A percentile compares a stretch with the other conserved stretches of the same genome.
These are phyloP conservation scores for Apiospora phragmitis DNA, from an alignment of 2,329 filamentous ascomycete genomes.

Conservation along the genomic window DNA sequence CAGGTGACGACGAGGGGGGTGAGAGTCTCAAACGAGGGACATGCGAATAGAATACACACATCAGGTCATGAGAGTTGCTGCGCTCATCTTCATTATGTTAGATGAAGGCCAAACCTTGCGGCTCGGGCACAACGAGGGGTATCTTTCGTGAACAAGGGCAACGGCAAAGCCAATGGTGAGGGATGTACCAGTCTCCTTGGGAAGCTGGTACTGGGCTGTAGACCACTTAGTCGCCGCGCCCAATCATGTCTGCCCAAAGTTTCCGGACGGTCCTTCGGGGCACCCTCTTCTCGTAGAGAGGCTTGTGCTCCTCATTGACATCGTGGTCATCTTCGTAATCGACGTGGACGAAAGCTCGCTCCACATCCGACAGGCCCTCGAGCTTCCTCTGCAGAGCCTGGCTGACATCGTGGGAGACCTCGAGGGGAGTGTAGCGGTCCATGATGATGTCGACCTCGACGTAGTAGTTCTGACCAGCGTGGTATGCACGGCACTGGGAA, in stretches of 20 bases:
- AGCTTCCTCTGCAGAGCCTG: constrained; percentile 62
- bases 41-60: background rate
- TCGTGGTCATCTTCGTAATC: constrained; percentile 45
- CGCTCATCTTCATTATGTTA: background rate
- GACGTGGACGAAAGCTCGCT: constrained; percentile 47
- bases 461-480: constrained; percentile 61
- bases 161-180: background rate
- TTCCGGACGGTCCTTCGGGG: constrained; percentile 27
- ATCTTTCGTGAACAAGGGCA: background rate
- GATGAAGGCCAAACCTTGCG: background rate
- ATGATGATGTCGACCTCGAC: constrained; percentile 66
- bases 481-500: constrained; percentile 56
- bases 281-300: constrained; percentile 37
- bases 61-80: background rate
- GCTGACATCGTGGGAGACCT: constrained; percentile 59
- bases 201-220: background rate
- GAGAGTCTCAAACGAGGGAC: background rate
- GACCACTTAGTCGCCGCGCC: background rate
- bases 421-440: constrained; percentile 54
- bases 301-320: constrained; percentile 43
- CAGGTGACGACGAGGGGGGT: background rate
- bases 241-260: background rate
- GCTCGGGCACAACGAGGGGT: background rate
- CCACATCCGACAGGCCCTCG: constrained; percentile 42
- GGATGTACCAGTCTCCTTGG: background rate